A percentile compares a stretch with the other conserved stretches of the same genome.
phyloP scores from a whole-genome alignment of 2,329 filamentous ascomycete genomes.

The Didymella arachidicola region DNA sequence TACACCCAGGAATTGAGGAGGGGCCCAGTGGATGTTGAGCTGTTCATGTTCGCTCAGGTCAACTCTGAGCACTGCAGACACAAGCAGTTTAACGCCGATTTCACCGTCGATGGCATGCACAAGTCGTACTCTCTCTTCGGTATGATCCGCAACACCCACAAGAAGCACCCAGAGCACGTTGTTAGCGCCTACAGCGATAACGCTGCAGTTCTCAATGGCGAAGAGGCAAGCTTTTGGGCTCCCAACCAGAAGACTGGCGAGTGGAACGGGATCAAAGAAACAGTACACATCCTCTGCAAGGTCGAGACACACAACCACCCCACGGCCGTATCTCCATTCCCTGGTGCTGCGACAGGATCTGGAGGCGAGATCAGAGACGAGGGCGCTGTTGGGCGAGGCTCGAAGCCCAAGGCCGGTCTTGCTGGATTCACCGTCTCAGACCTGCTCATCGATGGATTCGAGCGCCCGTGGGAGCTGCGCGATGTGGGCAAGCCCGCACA shows the following conservation, averaged over 20 bases:
- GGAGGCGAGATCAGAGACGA: conserved; percentile 97
- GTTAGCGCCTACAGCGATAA: conserved; percentile 98
- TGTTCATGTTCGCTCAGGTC: conserved; percentile 99
- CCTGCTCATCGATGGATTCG: conserved; percentile 82
- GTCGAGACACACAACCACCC: conserved; percentile 99
- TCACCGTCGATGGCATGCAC: conserved; percentile 87
- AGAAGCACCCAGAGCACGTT: conserved; percentile 77
- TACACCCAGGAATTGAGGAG: conserved; percentile 72
- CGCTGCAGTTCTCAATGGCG: conserved; percentile 85
- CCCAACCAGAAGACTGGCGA: conserved; percentile 85
- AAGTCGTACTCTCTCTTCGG: conserved; percentile 86
- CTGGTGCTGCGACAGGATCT: conserved; percentile 92
- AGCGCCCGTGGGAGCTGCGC: conserved; percentile 82
- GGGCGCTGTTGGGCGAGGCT: conserved; percentile 91
- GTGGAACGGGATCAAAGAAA: conserved; percentile 87
- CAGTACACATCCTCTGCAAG: conserved; percentile 87
- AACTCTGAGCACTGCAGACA: conserved; percentile 93
- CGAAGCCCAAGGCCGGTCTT: conserved; percentile 89
- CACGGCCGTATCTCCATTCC: conserved; percentile 91
- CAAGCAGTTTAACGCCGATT: conserved; percentile 96
- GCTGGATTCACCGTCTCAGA: conserved; percentile 96
- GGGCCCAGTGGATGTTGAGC: conserved; percentile 84
- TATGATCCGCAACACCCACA: conserved; percentile 97
- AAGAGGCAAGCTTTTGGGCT: conserved; percentile 79
- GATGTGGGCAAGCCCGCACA: conserved; percentile 90